Evolutionary conservation across 169 alveolate genomes (phyloP), one percentile per base, ranked within the genome.

Genomic region (Sarcocystis neurona): DNA sequence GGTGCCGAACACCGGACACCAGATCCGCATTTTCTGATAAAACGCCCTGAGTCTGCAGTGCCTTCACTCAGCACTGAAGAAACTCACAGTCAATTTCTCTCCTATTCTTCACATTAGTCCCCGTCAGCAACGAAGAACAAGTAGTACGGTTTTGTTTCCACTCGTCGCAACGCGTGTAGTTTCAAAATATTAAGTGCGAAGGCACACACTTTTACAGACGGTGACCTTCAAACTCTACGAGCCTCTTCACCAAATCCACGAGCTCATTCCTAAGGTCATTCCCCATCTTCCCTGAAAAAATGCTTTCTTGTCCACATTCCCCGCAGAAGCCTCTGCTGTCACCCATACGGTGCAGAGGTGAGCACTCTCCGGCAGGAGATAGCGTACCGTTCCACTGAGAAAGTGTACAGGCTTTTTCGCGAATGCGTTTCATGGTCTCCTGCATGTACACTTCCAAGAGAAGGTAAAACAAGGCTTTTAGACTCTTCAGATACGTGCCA

Each of bases 181-280:
- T n/a, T n/a, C n/a, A n/a, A n/a, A n/a, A n/a, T n/a, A n/a, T n/a
- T n/a, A n/a, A n/a, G n/a, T n/a, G n/a, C n/a, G n/a, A n/a, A n/a
- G n/a, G n/a, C n/a, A n/a, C n/a, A n/a, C n/a, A n/a, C n/a, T n/a
- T n/a, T 60, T 84, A 84, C 44, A 84, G 37, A 8, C 44, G 78
- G 72, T 84, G 89, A 32, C 89, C 89, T n/a, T 84, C 89, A 74
- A 84, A 78, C 84, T 84, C 89, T 10, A 84, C 89, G 43, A 84
- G 89, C 50, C 72, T 84, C 68, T 84, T 84, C 44, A 84, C 82
- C 18, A 84, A 70, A 23, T 53, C 41, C 2, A 72, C 44, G 18
- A 84, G 84, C 41, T 66, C 66, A 1, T 20, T 5, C 2, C 89
- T n/a, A 63, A 77, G 53, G 37, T 43, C 15, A 39, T 44, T 4